Percentiles rank a stretch among this genome's conserved stretches.
Evolutionary conservation across 345 rosid species (phyloP).

Genomic region (Populus tremula): DNA sequence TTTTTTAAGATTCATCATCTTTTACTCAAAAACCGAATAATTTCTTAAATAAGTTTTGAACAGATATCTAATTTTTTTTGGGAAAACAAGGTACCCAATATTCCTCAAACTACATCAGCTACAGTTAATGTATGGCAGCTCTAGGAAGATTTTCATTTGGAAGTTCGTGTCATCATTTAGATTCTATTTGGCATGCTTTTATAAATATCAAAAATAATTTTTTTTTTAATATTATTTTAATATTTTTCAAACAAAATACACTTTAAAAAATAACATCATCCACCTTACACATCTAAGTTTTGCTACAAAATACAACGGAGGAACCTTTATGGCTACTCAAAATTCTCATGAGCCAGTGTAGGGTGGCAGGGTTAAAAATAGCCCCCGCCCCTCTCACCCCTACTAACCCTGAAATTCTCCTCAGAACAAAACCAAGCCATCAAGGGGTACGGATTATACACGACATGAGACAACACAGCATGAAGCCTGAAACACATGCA

Average conservation of each 20-base stretch:
- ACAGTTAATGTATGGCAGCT: too few relatives aligned
- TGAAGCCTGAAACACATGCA: not conserved
- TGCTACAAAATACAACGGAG: not conserved
- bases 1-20: too few relatives aligned
- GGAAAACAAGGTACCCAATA: not conserved
- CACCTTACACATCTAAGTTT: not conserved
- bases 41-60: too few relatives aligned
- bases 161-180: too few relatives aligned
- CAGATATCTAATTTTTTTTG: too few relatives aligned
- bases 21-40: too few relatives aligned
- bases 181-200: too few relatives aligned
- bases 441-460: not conserved
- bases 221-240: fast-evolving
- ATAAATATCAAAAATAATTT: too few relatives aligned
- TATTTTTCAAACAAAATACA: too few relatives aligned
- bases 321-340: not conserved
- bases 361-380: conserved; percentile 3
- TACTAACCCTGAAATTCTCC: not conserved
- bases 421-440: conserved; percentile 12
- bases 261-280: too few relatives aligned
- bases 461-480: not conserved
- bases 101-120: not conserved
- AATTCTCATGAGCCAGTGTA: not conserved
- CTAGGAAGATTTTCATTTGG: too few relatives aligned
- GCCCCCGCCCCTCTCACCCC: conserved; percentile 10